phyloP scores from a whole-genome alignment of 106 monocot genomes.

The Allium cepa region DNA sequence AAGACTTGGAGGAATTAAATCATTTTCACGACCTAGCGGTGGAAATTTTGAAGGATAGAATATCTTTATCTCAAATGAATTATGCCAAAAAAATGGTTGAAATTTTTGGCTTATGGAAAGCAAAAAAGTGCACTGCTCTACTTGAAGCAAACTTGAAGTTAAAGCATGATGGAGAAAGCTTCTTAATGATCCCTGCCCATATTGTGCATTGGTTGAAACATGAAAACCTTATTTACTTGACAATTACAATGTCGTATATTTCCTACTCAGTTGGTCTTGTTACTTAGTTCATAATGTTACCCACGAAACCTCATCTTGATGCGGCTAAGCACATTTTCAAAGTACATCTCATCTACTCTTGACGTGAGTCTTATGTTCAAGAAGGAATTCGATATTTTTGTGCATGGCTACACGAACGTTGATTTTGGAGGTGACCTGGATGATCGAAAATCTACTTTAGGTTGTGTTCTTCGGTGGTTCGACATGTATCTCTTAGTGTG shows the following conservation, averaged over 20 bases:
- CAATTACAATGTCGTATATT: slow-evolving; percentile 3
- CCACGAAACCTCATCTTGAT: slow-evolving; percentile 8
- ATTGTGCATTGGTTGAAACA: background rate
- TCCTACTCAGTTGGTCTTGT: slow-evolving; percentile 1
- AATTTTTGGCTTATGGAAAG: background rate
- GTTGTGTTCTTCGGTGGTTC: background rate
- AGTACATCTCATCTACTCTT: slow-evolving; percentile 11
- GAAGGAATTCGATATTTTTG: background rate
- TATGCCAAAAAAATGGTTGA: background rate
- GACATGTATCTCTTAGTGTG: background rate
- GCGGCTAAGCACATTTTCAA: background rate
- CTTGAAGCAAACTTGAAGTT: slow-evolving; percentile 8
- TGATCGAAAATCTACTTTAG: slow-evolving; percentile 7
- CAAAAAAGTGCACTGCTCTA: slow-evolving; percentile 6
- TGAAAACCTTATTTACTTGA: slow-evolving; percentile 15
- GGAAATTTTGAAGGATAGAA: background rate
- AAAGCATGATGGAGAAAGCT: background rate
- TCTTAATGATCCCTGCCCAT: slow-evolving; percentile 7
- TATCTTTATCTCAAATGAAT: background rate
- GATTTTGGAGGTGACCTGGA: background rate
- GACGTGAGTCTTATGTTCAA: slow-evolving; percentile 2
- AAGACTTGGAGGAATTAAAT: background rate
- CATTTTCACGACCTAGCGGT: background rate
- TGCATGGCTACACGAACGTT: background rate
- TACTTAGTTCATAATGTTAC: background rate